Conservation (phyloP, 805 yeast species). For the Myxozyma kluyveri region DNA sequence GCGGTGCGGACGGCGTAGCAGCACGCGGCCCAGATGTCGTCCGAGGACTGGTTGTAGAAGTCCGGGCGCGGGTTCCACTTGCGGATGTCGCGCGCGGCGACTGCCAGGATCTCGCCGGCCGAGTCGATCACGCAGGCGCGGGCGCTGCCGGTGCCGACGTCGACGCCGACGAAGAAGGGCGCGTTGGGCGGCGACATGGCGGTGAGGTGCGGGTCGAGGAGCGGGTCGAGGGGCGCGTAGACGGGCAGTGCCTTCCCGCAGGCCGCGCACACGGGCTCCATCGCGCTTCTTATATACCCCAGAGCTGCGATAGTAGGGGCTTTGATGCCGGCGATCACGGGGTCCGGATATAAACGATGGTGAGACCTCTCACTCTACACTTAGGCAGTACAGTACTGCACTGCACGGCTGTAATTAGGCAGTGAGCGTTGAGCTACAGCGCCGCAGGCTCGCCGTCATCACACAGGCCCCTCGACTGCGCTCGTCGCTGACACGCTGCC, state of each 20-base stretch:
- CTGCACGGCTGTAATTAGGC: too few relatives aligned
- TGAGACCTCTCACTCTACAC: not conserved
- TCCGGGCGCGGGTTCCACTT: slow-evolving; percentile 46
- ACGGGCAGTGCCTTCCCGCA: not conserved
- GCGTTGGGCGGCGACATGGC: slow-evolving; percentile 8
- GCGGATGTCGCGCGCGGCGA: slow-evolving; percentile 77
- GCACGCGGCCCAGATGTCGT: slow-evolving; percentile 86
- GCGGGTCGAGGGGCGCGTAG: not conserved
- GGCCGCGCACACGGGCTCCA: not conserved
- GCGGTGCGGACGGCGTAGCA: slow-evolving; percentile 77
- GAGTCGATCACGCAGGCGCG: slow-evolving; percentile 88
- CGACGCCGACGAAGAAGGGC: slow-evolving; percentile 70
- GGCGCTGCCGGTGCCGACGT: slow-evolving; percentile 97
- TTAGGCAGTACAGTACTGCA: too few relatives aligned
- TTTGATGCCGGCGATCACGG: not conserved
- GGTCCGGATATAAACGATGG: not conserved
- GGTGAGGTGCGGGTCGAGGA: not conserved
- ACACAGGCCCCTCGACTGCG: too few relatives aligned
- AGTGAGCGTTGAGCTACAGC: too few relatives aligned
- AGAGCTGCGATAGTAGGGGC: not conserved
- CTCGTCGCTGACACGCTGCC: too few relatives aligned
- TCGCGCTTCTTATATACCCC: slow-evolving; percentile 5
- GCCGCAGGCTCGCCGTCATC: too few relatives aligned
- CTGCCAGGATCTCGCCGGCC: slow-evolving; percentile 67
- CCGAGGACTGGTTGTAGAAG: slow-evolving; percentile 79